Percentiles rank a stretch among this genome's conserved stretches.
These are phyloP conservation scores for Ascomycota sp. DNA, from an alignment of 2,329 filamentous ascomycete species.

Conservation along the genomic window DNA sequence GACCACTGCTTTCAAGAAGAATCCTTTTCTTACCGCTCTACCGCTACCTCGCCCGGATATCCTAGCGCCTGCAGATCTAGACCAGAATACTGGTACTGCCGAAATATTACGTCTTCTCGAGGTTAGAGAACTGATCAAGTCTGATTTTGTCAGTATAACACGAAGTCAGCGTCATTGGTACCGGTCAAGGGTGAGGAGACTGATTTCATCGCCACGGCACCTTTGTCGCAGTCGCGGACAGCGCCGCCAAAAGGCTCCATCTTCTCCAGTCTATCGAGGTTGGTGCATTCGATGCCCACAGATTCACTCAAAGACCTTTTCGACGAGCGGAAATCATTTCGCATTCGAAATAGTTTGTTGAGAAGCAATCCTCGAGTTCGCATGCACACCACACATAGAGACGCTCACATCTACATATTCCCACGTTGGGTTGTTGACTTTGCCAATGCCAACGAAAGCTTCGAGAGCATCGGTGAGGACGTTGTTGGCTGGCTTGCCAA, in stretches of 20 bases:
- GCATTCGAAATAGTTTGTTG: conserved; percentile 57
- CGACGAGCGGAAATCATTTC: conserved; percentile 52
- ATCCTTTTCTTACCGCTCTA: conserved; percentile 56
- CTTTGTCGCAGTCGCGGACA: conserved; percentile 34
- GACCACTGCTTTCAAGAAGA: conserved; percentile 50
- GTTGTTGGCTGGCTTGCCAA: conserved; percentile 93
- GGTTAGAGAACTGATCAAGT: conserved; percentile 55
- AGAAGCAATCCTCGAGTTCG: conserved; percentile 54
- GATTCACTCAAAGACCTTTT: conserved; percentile 72
- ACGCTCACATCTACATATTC: conserved; percentile 89
- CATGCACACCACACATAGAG: conserved; percentile 67
- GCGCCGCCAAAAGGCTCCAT: conserved; percentile 34
- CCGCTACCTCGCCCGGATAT: conserved; percentile 55
- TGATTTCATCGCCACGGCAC: conserved; percentile 69
- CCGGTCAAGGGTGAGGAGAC: conserved; percentile 79
- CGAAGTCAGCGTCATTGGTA: conserved; percentile 47
- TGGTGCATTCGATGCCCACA: conserved; percentile 74
- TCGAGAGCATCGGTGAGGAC: conserved; percentile 82
- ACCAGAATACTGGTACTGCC: conserved; percentile 73
- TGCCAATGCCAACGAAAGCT: conserved; percentile 54
- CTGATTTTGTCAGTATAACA: conserved; percentile 85
- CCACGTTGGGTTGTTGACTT: conserved; percentile 82
- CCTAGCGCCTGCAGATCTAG: conserved; percentile 54
- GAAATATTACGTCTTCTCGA: conserved; percentile 73
- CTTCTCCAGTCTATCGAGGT: conserved; percentile 46